Conservation (phyloP, 1,139 yeast species). For the Nakaseomyces kungkrabaensis region DNA sequence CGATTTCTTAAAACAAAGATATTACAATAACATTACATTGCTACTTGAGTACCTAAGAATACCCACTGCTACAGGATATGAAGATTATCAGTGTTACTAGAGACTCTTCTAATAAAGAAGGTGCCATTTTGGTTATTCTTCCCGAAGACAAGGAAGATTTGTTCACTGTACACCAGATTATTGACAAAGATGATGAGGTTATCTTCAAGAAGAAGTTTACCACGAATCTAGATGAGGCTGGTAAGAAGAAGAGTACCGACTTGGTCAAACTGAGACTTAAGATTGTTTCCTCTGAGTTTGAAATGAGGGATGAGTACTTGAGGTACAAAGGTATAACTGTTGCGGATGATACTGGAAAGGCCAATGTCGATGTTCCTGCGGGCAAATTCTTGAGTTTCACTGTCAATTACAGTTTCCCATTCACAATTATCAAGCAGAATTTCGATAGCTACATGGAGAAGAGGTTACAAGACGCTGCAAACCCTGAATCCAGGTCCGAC, state of each 20-base stretch:
- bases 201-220: slow-evolving; percentile 44
- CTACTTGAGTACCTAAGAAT: no score
- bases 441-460: slow-evolving; percentile 72
- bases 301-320: slow-evolving; percentile 63
- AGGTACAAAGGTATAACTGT: slow-evolving; percentile 71
- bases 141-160: slow-evolving; percentile 88
- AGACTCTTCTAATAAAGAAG: slow-evolving; percentile 7
- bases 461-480: slow-evolving; percentile 56
- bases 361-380: slow-evolving; percentile 52
- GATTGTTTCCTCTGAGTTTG: slow-evolving; percentile 64
- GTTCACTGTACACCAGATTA: slow-evolving; percentile 75
- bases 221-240: slow-evolving; percentile 16
- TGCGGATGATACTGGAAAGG: slow-evolving; percentile 42
- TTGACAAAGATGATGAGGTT: slow-evolving; percentile 64
- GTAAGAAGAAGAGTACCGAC: slow-evolving; percentile 20
- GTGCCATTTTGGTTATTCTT: slow-evolving; percentile 38
- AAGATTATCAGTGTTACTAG: neutral
- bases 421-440: slow-evolving; percentile 58
- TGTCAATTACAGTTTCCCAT: slow-evolving; percentile 54
- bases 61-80: neutral
- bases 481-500: slow-evolving; percentile 72
- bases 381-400: slow-evolving; percentile 84
- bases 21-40: no score
- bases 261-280: slow-evolving; percentile 28
- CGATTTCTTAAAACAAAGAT: no score